Evolutionary conservation across 2,329 filamentous ascomycete genomes (phyloP).

Genomic region (Aspergillus alliaceus): DNA sequence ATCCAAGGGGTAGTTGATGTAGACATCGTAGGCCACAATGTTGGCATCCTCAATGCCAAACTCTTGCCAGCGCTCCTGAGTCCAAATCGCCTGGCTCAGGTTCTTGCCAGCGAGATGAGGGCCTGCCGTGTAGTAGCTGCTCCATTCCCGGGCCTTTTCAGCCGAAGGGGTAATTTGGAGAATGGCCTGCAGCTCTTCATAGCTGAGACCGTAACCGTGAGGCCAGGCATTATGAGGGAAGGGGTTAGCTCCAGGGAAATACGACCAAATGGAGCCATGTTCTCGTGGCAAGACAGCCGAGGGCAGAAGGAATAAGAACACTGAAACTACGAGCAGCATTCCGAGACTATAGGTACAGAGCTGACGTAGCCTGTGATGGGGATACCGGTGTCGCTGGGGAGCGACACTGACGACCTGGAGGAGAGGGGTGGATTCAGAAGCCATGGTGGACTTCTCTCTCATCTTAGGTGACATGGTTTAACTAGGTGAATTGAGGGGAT

Average conservation of each 20-base stretch:
- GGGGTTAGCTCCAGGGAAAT: conserved; percentile 40
- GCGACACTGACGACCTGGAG: conserved; percentile 40
- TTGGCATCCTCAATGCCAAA: conserved; percentile 61
- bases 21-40: conserved; percentile 72
- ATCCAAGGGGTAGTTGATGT: conserved; percentile 73
- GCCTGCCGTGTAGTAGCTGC: conserved; percentile 73
- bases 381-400: conserved; percentile 41
- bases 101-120: conserved; percentile 77
- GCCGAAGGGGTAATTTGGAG: conserved; percentile 56
- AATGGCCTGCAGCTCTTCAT: conserved; percentile 56
- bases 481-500: conserved; percentile 2
- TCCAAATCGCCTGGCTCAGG: conserved; percentile 75
- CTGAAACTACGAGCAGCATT: conserved; percentile 36
- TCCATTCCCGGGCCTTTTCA: conserved; percentile 67
- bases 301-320: conserved; percentile 45
- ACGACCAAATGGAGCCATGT: conserved; percentile 39
- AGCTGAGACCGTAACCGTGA: conserved; percentile 48
- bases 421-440: conserved; percentile 43
- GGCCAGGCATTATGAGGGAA: conserved; percentile 43
- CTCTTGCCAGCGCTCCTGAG: conserved; percentile 68
- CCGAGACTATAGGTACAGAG: conserved; percentile 43
- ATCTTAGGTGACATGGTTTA: conserved; percentile 20
- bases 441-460: conserved; percentile 39
- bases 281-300: conserved; percentile 38
- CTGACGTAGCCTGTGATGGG: conserved; percentile 43